Evolutionary conservation across 1,139 yeast species (phyloP).

Genomic region (Candida mesenterica): DNA sequence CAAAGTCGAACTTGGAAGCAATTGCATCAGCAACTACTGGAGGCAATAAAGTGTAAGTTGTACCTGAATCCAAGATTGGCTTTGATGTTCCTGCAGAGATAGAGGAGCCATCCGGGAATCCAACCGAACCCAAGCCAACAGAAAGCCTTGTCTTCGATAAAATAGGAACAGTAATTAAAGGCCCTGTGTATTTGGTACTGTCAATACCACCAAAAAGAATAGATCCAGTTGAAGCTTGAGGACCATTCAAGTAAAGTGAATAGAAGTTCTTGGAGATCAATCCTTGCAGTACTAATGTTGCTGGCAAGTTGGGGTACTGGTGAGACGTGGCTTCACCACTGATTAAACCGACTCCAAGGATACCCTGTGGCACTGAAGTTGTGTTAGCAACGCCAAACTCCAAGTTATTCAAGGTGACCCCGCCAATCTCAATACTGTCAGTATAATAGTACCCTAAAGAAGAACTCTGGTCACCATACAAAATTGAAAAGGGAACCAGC

Average conservation of each 20-base stretch:
- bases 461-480: conserved; percentile 16
- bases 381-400: conserved; percentile 21
- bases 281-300: conserved; percentile 19
- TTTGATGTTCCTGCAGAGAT: conserved; percentile 15
- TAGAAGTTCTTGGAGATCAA: conserved; percentile 17
- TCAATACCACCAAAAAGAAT: conserved; percentile 22
- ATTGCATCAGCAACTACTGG: conserved; percentile 33
- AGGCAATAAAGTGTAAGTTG: conserved; percentile 59
- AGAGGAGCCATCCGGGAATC: conserved; percentile 5
- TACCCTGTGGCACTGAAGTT: conserved; percentile 13
- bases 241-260: conserved; percentile 20
- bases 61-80: conserved; percentile 67
- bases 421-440: conserved; percentile 15
- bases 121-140: conserved; percentile 4
- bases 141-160: background rate
- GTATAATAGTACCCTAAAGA: conserved; percentile 18
- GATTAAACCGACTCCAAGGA: conserved; percentile 19
- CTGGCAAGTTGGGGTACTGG: conserved; percentile 21
- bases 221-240: conserved; percentile 15
- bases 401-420: conserved; percentile 14
- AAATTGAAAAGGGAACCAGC: conserved; percentile 10
- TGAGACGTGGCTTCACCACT: conserved; percentile 10
- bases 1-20: conserved; percentile 19
- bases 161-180: conserved; percentile 16
- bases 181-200: conserved; percentile 17